These are phyloP conservation scores for Ajuga chamaepitys DNA, from an alignment of 257 asterid species.

Conservation along the genomic window DNA sequence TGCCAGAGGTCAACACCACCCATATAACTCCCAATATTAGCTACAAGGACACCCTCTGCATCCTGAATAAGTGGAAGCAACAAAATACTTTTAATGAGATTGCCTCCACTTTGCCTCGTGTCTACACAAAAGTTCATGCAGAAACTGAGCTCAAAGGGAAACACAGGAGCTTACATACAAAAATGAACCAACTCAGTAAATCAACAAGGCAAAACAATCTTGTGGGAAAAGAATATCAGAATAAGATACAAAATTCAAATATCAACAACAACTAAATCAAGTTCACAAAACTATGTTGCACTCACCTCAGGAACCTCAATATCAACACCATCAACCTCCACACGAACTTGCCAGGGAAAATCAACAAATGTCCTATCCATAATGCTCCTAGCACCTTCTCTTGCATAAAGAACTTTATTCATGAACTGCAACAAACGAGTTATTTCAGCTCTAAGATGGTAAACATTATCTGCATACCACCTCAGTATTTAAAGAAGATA, in stretches of 20 bases:
- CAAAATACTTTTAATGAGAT: slow-evolving; percentile 11
- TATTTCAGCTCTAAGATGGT: slow-evolving; percentile 18
- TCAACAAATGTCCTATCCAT: slow-evolving; percentile 90
- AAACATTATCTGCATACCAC: neutral
- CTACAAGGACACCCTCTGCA: slow-evolving; percentile 93
- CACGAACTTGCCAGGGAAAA: slow-evolving; percentile 90
- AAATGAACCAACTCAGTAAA: neutral
- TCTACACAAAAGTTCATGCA: neutral
- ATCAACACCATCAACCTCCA: slow-evolving; percentile 93
- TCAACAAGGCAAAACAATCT: neutral
- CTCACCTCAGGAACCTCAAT: slow-evolving; percentile 95
- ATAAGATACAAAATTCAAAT: neutral
- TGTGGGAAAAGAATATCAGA: slow-evolving; percentile 1
- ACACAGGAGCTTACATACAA: neutral
- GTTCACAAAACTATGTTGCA: slow-evolving; percentile 4
- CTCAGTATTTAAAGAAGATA: slow-evolving; percentile 6
- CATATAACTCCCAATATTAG: slow-evolving; percentile 96
- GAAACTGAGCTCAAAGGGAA: neutral
- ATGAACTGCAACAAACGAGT: slow-evolving; percentile 66
- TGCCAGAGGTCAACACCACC: slow-evolving; percentile 99
- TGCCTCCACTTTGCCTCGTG: neutral
- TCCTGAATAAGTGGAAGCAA: slow-evolving; percentile 42
- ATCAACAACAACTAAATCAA: neutral
- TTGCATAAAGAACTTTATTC: slow-evolving; percentile 97
- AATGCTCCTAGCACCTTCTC: slow-evolving; percentile 94